A percentile compares a stretch with the other conserved stretches of the same genome.
Conservation (phyloP, 176 grass and related monocot species). For the Saccharum officinarum region DNA sequence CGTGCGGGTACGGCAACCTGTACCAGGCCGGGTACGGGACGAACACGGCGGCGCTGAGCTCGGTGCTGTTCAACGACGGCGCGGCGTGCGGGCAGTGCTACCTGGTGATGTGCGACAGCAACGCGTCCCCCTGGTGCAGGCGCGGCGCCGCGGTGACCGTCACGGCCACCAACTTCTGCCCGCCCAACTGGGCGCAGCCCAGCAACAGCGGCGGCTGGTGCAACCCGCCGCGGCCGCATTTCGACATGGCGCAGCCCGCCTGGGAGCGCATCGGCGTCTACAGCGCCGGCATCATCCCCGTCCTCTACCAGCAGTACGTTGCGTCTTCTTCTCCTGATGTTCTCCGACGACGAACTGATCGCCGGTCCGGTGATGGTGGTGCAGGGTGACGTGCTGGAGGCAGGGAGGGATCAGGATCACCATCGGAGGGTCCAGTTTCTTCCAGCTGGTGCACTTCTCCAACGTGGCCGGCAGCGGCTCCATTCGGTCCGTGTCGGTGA, state of each 20-base stretch:
- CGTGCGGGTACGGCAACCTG: conserved; percentile 75
- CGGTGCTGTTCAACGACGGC: conserved; percentile 61
- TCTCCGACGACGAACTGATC: background rate
- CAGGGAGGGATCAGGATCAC: conserved; percentile 22
- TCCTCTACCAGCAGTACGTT: conserved; percentile 18
- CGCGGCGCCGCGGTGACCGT: conserved; percentile 30
- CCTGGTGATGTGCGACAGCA: conserved; percentile 52
- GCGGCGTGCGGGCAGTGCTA: conserved; percentile 78
- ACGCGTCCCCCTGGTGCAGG: conserved; percentile 18
- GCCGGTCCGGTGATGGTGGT: background rate
- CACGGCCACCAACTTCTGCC: conserved; percentile 80
- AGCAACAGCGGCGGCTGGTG: conserved; percentile 78
- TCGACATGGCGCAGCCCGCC: conserved; percentile 47
- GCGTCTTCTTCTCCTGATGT: background rate
- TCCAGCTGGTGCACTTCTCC: conserved; percentile 4
- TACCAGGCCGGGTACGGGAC: conserved; percentile 65
- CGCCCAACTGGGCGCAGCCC: conserved; percentile 70
- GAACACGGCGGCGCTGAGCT: conserved; percentile 70
- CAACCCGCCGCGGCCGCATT: conserved; percentile 69
- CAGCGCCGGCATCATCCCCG: conserved; percentile 32
- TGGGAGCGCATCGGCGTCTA: conserved; percentile 32
- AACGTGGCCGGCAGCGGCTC: conserved; percentile 31
- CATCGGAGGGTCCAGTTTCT: conserved; percentile 1
- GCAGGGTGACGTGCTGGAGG: conserved; percentile 34
- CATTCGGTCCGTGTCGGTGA: conserved; percentile 22